phyloP scores from a whole-genome alignment of 2,329 filamentous ascomycete species.

The Alternaria conjuncta region DNA sequence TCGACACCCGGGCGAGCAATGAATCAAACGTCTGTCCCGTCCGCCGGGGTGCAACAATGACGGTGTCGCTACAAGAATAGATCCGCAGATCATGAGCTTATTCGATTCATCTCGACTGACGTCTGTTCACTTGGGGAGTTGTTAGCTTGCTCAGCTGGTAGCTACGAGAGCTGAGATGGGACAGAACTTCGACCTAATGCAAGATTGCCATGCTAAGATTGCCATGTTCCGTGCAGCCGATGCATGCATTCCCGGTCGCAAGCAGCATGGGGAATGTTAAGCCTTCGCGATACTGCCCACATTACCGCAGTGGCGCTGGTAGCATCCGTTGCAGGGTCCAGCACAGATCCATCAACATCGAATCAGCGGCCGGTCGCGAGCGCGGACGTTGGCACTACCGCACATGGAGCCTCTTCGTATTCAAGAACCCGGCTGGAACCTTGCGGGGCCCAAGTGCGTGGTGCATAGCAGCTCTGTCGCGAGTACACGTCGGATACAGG shows the following conservation, averaged over 20 bases:
- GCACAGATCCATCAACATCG: not conserved
- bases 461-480: not conserved
- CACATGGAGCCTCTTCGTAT: slow-evolving; percentile 8
- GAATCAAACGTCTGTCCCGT: slow-evolving; percentile 8
- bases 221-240: slow-evolving; percentile 16
- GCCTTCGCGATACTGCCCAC: slow-evolving; percentile 18
- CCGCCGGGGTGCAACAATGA: slow-evolving; percentile 12
- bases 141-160: not conserved
- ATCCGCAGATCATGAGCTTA: slow-evolving; percentile 1
- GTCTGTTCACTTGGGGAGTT: not conserved
- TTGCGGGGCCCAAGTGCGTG: not conserved
- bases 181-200: not conserved
- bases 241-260: slow-evolving; percentile 15
- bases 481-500: not conserved
- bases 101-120: not conserved
- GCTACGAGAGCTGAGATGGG: not conserved
- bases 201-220: slow-evolving; percentile 10
- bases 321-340: slow-evolving; percentile 15
- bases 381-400: slow-evolving; percentile 4
- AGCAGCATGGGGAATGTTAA: slow-evolving; percentile 21
- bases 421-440: not conserved
- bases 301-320: slow-evolving; percentile 20
- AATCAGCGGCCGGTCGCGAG: slow-evolving; percentile 4
- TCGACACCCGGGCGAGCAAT: slow-evolving; percentile 10
- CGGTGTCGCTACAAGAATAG: slow-evolving; percentile 8